phyloP scores from a whole-genome alignment of 1,139 yeast species.

The Suhomyces bribrorum region DNA sequence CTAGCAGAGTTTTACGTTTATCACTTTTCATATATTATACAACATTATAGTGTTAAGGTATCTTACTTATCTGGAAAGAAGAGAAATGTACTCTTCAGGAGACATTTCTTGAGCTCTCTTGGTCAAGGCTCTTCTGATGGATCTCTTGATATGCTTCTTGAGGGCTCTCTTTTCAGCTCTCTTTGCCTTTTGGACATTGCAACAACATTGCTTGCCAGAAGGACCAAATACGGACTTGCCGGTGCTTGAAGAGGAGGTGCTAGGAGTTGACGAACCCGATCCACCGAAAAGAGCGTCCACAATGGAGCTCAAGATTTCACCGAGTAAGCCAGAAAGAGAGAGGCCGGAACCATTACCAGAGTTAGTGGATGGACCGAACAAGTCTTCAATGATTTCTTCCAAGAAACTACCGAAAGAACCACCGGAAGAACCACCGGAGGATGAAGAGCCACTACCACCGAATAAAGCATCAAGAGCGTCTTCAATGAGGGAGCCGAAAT shows the following conservation, averaged over 20 bases:
- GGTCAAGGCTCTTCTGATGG: conserved; percentile 20
- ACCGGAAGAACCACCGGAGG: conserved; percentile 7
- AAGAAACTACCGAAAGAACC: conserved; percentile 14
- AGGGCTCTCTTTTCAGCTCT: conserved; percentile 22
- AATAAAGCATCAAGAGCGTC: conserved; percentile 16
- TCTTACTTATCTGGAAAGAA: conserved; percentile 8
- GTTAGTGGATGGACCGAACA: conserved; percentile 17
- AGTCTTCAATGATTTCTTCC: conserved; percentile 16
- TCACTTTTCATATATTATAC: conserved; percentile 4
- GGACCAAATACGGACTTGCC: conserved; percentile 13
- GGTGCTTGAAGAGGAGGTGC: conserved; percentile 6
- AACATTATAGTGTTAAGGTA: conserved; percentile 8
- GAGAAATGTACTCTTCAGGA: conserved; percentile 15
- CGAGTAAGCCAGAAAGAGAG: conserved; percentile 12
- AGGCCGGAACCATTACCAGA: conserved; percentile 8
- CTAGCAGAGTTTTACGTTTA: no score
- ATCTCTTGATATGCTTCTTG: conserved; percentile 20
- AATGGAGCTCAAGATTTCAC: conserved; percentile 12
- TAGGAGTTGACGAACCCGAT: conserved; percentile 6
- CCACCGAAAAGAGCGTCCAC: conserved; percentile 13
- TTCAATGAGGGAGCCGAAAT: conserved; percentile 12
- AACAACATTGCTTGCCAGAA: conserved; percentile 21
- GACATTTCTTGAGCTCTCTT: conserved; percentile 17
- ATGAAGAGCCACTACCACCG: conserved; percentile 18
- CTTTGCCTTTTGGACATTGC: conserved; percentile 17